Conservation (phyloP, 192 early-diverging fungal genomes). For the Funneliformis geosporum region DNA sequence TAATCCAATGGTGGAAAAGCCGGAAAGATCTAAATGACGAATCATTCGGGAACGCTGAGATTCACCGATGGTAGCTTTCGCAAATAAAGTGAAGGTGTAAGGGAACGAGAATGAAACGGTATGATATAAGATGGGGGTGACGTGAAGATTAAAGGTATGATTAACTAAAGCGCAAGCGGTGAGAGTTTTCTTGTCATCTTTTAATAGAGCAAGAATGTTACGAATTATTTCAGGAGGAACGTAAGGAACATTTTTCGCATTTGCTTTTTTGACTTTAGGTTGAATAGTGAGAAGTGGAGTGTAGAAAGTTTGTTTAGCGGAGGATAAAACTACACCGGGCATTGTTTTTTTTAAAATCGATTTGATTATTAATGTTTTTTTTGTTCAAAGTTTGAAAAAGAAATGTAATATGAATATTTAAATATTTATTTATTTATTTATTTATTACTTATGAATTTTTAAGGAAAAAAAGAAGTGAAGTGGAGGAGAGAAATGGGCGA, state of each 20-base stretch:
- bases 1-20: slow-evolving; percentile 15
- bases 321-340: not conserved
- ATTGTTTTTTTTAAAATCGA: not conserved
- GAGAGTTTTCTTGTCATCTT: slow-evolving; percentile 1
- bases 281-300: not conserved
- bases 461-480: too few species aligned
- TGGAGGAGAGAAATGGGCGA: too few species aligned
- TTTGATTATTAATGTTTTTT: too few species aligned
- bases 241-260: not conserved
- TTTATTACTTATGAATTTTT: too few species aligned
- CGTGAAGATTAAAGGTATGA: slow-evolving; percentile 24
- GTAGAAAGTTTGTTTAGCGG: not conserved
- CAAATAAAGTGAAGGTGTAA: slow-evolving; percentile 6
- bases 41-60: slow-evolving; percentile 5
- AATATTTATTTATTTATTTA: too few species aligned
- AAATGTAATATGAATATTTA: too few species aligned
- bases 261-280: not conserved
- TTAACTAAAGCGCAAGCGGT: slow-evolving; percentile 29
- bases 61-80: not conserved
- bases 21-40: slow-evolving; percentile 2
- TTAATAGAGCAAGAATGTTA: not conserved
- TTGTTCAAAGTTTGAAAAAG: too few species aligned
- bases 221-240: slow-evolving; percentile 15
- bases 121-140: slow-evolving; percentile 8
- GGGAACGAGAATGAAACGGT: slow-evolving; percentile 22